Evolutionary conservation across 345 rosid species (phyloP), one percentile per base, ranked within the genome.

Genomic region (Trapa bicornis): DNA sequence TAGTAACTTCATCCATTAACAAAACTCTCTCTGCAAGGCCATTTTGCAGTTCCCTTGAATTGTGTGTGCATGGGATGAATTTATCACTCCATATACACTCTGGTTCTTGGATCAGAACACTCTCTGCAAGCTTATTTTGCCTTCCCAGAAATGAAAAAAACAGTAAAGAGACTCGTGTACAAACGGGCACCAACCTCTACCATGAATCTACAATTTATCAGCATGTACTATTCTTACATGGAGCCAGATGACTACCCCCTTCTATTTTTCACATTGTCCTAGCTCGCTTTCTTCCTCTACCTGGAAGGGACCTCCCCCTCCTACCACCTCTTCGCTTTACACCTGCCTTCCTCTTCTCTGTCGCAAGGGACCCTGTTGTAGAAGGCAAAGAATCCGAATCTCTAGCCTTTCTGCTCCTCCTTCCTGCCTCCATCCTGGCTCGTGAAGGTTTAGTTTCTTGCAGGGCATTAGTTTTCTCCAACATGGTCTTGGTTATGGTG

Each of bases 251-350:
- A 22, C 60, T 22, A 22, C 29, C 29, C 29, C 29, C 29, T 22
- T 54, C 17, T 72, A 11, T 65, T 22, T 10, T n/a, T 86, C 80
- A 86, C 70, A 77, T 80, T 11, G 72, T 77, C 17, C 86, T 75
- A 29, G 10, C 67, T 77, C 80, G 82, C 81, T 85, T 87, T 64
- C 88, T 72, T 66, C 85, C 86, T n/a, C 68, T 73, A 1, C 69
- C 17, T 17, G 75, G 65, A 36, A 81, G 80, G 0, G 80, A 47
- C 48, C 70, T 65, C 48, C 67, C 65, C 68, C 80, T 65, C 0
- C 41, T 29, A 16, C 78, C 66, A 7, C 67, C 72, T 77, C 71
- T 84, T 69, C 73, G 82, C 53, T 72, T 75, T 43, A 47, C 45
- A 57, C 79, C 76, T 2, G 48, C 22, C 15, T 66, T 76, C 75